Conservation (phyloP, 495 filamentous ascomycete genomes). For the Trichoderma orchidacearum region DNA sequence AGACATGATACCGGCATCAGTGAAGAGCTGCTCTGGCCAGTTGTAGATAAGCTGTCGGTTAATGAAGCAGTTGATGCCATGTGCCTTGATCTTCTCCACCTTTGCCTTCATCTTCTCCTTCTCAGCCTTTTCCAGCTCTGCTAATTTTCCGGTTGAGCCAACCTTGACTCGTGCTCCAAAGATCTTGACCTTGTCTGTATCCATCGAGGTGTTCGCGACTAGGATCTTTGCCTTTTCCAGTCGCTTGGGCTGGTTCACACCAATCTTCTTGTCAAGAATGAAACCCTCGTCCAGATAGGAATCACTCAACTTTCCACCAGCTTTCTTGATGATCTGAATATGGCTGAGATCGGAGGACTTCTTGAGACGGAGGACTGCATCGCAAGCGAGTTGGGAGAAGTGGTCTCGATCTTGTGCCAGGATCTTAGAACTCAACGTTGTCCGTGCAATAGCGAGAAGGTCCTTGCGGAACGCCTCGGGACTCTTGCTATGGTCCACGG, state of each 20-base stretch:
- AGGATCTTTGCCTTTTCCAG: conserved; percentile 97
- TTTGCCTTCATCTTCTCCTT: conserved; percentile 98
- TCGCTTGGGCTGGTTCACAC: conserved; percentile 94
- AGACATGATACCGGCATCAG: conserved; percentile 92
- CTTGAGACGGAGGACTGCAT: conserved; percentile 81
- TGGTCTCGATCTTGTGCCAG: conserved; percentile 86
- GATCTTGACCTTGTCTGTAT: conserved; percentile 99
- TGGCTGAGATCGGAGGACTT: conserved; percentile 91
- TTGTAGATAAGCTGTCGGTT: conserved; percentile 99
- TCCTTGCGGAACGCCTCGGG: conserved; percentile 76
- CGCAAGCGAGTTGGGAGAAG: conserved; percentile 82
- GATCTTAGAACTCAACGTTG: conserved; percentile 97
- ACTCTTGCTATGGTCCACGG: conserved; percentile 79
- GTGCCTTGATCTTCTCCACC: conserved; percentile 96
- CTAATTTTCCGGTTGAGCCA: conserved; percentile 85
- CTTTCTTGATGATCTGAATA: conserved; percentile 99
- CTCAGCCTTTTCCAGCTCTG: conserved; percentile 94
- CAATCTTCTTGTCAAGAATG: conserved; percentile 97
- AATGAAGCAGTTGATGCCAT: conserved; percentile 99
- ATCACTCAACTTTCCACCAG: conserved; percentile 90
- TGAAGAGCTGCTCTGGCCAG: conserved; percentile 98
- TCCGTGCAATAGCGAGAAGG: conserved; percentile 78
- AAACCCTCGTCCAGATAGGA: conserved; percentile 97
- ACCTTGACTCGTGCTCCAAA: conserved; percentile 95
- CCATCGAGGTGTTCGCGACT: conserved; percentile 96